Evolutionary conservation across 2,329 filamentous ascomycete species (phyloP), one percentile per base, ranked within the genome.

Genomic region (Pseudogymnoascus sp.): DNA sequence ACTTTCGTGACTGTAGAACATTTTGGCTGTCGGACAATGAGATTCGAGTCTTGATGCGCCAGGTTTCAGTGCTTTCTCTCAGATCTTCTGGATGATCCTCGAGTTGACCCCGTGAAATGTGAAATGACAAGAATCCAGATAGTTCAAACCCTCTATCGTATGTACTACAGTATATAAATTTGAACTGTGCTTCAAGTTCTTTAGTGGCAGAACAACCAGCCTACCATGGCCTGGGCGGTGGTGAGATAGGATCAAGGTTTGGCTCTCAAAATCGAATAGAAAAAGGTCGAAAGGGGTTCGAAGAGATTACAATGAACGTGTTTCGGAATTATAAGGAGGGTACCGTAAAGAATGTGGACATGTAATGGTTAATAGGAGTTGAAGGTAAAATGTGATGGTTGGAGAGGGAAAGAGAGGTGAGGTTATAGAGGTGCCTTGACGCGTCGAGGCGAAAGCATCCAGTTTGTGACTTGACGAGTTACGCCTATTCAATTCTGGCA

Each of bases 1-100:
- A 95, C 93, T 91, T 77, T 97, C 93, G 78, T 96, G 91, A 70
- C 90, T 96, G 78, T 96, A 97, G 74, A 97, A 97, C 93, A 97
- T 97, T 21, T 56, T 34, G 50, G 50, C 21, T 56, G 14, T 16
- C 18, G 28, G 25, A 34, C 25, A 3, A 2, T 34, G 46, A 56
- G 46, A 56, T 18, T 56, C 4, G 46, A 14, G n/a, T 16, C 8
- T 14, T 34, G 10, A 18, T 56, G 46, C n/a, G n/a, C 28, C n/a
- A 11, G 28, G 4, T 21, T 34, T 4, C 1, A 5, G 10, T 34
- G 50, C 16, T 2, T 16, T 11, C 14, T 56, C 25, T 34, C 50
- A 56, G 11, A 12, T 56, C 4, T 2, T 5, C n/a, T 8, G 10
- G 10, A 18, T 34, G n/a, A 1, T 18, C n/a, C 4, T 56, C n/a